Evolutionary conservation across 768 basidiomycete species (phyloP).

Genomic region (Termitomyces sp.): DNA sequence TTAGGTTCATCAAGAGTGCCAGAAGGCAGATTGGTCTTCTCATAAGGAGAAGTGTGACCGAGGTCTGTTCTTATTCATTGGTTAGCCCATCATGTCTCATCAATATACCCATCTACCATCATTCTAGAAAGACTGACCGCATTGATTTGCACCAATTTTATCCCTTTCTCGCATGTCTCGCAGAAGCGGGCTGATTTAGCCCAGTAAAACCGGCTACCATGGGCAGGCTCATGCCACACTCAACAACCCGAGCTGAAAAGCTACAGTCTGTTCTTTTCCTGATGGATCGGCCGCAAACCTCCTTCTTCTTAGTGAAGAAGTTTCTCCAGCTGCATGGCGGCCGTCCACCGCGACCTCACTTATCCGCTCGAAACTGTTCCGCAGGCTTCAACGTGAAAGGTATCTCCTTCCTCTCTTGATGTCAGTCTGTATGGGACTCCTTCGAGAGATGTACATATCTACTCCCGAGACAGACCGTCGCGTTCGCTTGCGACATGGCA

Average conservation of each 20-base stretch:
- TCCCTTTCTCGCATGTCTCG: constrained; percentile 25
- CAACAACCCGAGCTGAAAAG: constrained; percentile 22
- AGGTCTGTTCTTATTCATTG: background rate
- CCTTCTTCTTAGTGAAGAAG: constrained; percentile 26
- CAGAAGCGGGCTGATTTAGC: constrained; percentile 20
- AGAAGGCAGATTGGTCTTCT: background rate
- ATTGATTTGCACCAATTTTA: constrained; percentile 27
- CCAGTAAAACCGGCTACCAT: constrained; percentile 16
- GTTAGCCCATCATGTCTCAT: background rate
- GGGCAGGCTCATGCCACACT: constrained; percentile 27
- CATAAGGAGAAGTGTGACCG: background rate
- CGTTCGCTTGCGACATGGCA: constrained; percentile 32
- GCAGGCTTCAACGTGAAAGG: constrained; percentile 28
- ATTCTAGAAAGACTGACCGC: constrained; percentile 21
- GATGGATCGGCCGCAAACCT: constrained; percentile 25
- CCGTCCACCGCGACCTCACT: constrained; percentile 18
- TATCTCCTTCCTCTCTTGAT: constrained; percentile 26
- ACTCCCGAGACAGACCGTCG: constrained; percentile 23
- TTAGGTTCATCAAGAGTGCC: background rate
- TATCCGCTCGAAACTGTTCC: constrained; percentile 25
- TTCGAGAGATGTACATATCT: constrained; percentile 31
- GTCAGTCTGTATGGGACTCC: constrained; percentile 26
- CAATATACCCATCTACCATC: background rate
- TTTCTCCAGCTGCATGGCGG: constrained; percentile 26
- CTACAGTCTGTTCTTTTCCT: constrained; percentile 16